Base-by-base conservation (phyloP, 2,329 filamentous ascomycete species). In the Coleophoma eucalyptorum region DNA sequence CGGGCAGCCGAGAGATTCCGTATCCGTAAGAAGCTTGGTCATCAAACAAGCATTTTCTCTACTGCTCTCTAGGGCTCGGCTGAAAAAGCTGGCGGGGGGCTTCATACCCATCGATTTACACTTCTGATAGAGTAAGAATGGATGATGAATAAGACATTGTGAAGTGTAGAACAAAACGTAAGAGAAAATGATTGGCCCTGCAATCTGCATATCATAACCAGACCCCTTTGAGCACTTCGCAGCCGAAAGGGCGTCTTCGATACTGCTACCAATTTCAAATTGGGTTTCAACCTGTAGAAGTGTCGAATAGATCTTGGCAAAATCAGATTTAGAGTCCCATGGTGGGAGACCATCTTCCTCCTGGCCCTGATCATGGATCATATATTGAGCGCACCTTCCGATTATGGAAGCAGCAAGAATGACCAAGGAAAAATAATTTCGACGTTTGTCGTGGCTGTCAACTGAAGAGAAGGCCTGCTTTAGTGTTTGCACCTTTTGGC, bases 91-190 rank as follows among this genome's bases (percentile, higher is more conserved):
- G 19, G 55, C 33, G 1, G 66, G 65, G 5, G 59, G 55, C 19
- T 63, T 67, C 6, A 54, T 53, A 0, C 55, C 57, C 26, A 58
- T 61, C 2, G 53, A 50, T 32, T 58, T 58, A 3, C 67, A 54
- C 8, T 63, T 55, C 20, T 62, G 52, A 1, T 59, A 58, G 4
- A 69, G 49, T 6, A 68, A 53, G 48, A 70, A 68, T 0, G 67
- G 67, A 48, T 71, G 68, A 50, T 69, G 61, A 3, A 71, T 53
- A n/a, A 70, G 50, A 49, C 65, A 69, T 31, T 69, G 63, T 35
- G 61, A 65, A 6, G 67, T 56, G 38, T 69, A 65, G 38, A 66
- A 71, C 1, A 70, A 48, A 1, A 62, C 59, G 26, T 65, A 62
- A 3, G 67, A 61, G 38, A 66, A 68, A 12, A 66, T 51, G 10